A percentile compares a stretch with the other conserved stretches of the same genome.
Evolutionary conservation across 164 flowering plant genomes (phyloP).

Genomic region (Macadamia integrifolia): DNA sequence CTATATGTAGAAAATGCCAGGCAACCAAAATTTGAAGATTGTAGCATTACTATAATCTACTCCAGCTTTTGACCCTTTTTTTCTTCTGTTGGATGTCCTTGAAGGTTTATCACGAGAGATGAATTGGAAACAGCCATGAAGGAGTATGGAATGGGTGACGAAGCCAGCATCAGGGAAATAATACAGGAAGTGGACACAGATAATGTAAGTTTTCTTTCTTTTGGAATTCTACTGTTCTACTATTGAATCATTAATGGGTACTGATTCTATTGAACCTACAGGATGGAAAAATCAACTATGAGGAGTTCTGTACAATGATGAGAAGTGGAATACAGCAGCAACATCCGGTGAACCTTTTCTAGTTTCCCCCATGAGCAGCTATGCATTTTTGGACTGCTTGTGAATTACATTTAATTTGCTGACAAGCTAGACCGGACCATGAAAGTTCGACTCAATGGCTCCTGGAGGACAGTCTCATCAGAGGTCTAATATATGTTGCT

Average conservation of each 20-base stretch:
- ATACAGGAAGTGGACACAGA: constrained; percentile 65
- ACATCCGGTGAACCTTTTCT: constrained; percentile 35
- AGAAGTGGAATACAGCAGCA: constrained; percentile 47
- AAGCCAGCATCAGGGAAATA: constrained; percentile 44
- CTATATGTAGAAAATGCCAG: not conserved
- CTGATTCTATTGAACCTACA: constrained; percentile 19
- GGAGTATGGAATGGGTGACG: constrained; percentile 56
- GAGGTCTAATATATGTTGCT: too few relatives aligned
- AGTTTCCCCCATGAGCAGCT: not conserved
- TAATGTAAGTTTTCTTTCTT: constrained; percentile 32
- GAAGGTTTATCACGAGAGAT: constrained; percentile 54
- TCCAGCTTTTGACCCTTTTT: not conserved
- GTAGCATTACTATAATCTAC: not conserved
- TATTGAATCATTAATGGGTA: not conserved
- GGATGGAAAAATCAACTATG: constrained; percentile 72
- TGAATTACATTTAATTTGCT: too few relatives aligned
- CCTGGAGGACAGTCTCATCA: too few relatives aligned
- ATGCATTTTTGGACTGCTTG: too few relatives aligned
- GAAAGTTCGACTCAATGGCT: too few relatives aligned
- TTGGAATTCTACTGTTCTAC: not conserved
- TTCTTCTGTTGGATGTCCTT: not conserved
- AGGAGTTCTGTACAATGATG: constrained; percentile 63
- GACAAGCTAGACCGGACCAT: too few relatives aligned
- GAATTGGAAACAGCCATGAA: constrained; percentile 56
- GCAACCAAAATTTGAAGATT: not conserved